Base-by-base conservation (phyloP, 345 rosid species). In the Gossypium anomalum region DNA sequence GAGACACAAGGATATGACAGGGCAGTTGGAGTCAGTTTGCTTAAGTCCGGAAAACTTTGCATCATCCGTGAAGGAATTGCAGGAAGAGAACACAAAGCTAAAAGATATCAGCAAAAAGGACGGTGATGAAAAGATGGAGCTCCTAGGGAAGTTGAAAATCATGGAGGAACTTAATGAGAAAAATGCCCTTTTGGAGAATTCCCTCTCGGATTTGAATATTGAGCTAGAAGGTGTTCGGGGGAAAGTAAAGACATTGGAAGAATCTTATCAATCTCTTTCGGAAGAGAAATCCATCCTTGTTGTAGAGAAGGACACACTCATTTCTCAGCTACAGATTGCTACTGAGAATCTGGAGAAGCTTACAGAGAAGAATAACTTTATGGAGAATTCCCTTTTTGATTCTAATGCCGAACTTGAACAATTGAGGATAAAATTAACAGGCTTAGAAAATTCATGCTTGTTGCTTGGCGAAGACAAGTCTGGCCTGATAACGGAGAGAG, bases 131-230 rank as follows among this genome's bases (percentile, higher is more conserved):
- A 96, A 86, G 70, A 77, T 48, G 19, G 79, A 65, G 71, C 87
- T 93, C 75, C 70, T 83, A 78, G 91, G 80, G 82, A 95, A 93
- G 86, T 79, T 93, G 83, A 87, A 76, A 64, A 77, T 85, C 76
- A 91, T 89, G 99, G 88, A 95, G 83, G 84, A 84, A 61, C 96
- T 95, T 75, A 73, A 83, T 69, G 88, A 90, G 88, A 90, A 93
- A 81, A 93, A 91, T 78, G 77, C 83, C 75, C 79, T 91, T 76
- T 79, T 93, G 64, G 99, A 93, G 89, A 93, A 90, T 74, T 96
- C 97, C 61, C 85, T 96, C 68, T 85, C 93, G 58, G 97, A 92
- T 83, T 79, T 96, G 88, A 93, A 87, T 75, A 87, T 85, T 44
- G 98, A 96, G 86, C 84, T 96, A 68, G 90, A 88, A 80, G 86